Evolutionary conservation across 73 alveolate species (phyloP).

Genomic region (Symbiodinium natans): DNA sequence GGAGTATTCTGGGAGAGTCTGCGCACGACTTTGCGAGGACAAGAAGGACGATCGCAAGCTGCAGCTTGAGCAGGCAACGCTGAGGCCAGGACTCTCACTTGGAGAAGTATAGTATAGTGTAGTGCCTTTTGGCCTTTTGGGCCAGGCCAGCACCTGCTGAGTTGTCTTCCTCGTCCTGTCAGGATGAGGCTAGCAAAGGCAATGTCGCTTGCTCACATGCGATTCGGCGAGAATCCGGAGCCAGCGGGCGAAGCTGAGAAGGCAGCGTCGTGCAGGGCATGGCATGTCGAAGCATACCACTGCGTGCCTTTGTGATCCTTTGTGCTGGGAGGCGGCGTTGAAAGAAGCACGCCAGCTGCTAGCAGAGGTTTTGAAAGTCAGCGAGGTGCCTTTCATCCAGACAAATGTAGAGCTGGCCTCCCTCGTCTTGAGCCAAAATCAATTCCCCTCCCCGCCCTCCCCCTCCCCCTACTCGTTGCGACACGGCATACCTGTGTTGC

Average conservation of each 20-base stretch:
- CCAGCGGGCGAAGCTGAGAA: slow-evolving; percentile 62
- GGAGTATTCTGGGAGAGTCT: no score
- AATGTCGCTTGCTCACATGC: slow-evolving; percentile 85
- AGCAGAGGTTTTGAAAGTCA: slow-evolving; percentile 58
- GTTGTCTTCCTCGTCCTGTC: no score
- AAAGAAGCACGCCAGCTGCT: slow-evolving; percentile 54
- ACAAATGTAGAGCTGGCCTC: not conserved
- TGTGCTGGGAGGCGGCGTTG: slow-evolving; percentile 79
- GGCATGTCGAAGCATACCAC: no score
- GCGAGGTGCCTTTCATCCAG: slow-evolving; percentile 25
- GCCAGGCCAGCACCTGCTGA: no score
- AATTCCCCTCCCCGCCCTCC: no score
- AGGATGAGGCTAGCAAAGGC: slow-evolving; percentile 90
- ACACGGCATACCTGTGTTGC: no score
- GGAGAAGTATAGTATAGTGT: no score
- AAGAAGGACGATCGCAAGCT: slow-evolving; percentile 77
- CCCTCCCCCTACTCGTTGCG: no score
- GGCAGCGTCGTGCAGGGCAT: not conserved
- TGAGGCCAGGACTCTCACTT: not conserved
- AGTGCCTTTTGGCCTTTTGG: no score
- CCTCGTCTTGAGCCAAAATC: not conserved
- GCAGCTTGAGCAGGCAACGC: slow-evolving; percentile 83
- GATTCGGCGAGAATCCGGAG: slow-evolving; percentile 86
- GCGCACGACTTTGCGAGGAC: slow-evolving; percentile 40
- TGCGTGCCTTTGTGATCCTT: no score